Percentiles rank a stretch among this genome's conserved stretches.
Conservation (phyloP, 2,329 filamentous ascomycete genomes). For the Emericellopsis atlantica region DNA sequence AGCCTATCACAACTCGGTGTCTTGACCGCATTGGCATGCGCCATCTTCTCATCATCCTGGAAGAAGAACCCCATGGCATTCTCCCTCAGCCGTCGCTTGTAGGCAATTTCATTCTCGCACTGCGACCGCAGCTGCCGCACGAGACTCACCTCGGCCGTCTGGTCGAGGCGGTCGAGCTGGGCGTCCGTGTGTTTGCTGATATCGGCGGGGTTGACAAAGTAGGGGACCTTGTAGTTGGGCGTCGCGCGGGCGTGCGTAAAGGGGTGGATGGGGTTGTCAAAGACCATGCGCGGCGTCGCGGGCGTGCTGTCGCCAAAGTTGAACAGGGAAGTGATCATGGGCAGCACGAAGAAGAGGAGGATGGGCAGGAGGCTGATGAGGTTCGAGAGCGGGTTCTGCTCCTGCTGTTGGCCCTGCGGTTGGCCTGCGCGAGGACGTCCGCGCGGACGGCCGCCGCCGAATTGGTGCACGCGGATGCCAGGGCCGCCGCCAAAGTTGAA, state of each 20-base stretch:
- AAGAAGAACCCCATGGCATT: slow-evolving; percentile 83
- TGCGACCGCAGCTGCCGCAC: slow-evolving; percentile 53
- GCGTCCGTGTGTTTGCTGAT: slow-evolving; percentile 55
- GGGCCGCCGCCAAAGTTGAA: slow-evolving; percentile 92
- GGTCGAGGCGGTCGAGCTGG: slow-evolving; percentile 65
- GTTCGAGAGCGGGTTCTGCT: slow-evolving; percentile 40
- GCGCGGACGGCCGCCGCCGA: slow-evolving; percentile 69
- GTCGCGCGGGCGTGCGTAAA: slow-evolving; percentile 65
- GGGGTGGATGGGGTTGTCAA: slow-evolving; percentile 58
- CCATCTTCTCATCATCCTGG: slow-evolving; percentile 68
- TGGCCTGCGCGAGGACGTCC: slow-evolving; percentile 59
- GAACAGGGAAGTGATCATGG: slow-evolving; percentile 72
- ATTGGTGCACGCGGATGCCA: slow-evolving; percentile 88
- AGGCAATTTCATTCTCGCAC: slow-evolving; percentile 62
- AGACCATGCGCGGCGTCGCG: slow-evolving; percentile 60
- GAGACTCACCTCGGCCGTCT: slow-evolving; percentile 61
- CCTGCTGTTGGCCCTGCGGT: slow-evolving; percentile 34
- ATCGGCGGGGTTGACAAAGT: slow-evolving; percentile 74
- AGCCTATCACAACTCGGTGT: slow-evolving; percentile 42
- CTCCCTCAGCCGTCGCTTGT: slow-evolving; percentile 55
- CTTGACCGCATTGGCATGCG: slow-evolving; percentile 44
- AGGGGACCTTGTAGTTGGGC: slow-evolving; percentile 59
- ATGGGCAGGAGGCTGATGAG: slow-evolving; percentile 74
- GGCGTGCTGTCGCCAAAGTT: slow-evolving; percentile 27
- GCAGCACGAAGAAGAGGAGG: slow-evolving; percentile 77